Conservation (phyloP, 2,329 filamentous ascomycete species). For the Pseudocercospora fijiensis region DNA sequence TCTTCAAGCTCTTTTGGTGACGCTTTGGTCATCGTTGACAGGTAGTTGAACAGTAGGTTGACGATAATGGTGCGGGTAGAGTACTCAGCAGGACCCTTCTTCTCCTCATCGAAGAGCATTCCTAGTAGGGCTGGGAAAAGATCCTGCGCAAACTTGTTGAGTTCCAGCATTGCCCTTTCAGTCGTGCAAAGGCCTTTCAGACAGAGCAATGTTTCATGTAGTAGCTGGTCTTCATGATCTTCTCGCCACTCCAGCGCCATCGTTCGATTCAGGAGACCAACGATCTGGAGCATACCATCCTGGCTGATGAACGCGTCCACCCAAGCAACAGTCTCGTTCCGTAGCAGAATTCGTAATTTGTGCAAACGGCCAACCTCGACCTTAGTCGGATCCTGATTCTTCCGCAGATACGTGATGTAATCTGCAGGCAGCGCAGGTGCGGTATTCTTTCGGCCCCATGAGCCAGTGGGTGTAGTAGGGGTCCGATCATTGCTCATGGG, state of each 20-base stretch:
- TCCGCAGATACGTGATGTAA: slow-evolving; percentile 81
- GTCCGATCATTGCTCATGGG: slow-evolving; percentile 17
- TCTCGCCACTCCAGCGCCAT: slow-evolving; percentile 97
- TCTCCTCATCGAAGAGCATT: slow-evolving; percentile 96
- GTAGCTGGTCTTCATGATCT: slow-evolving; percentile 89
- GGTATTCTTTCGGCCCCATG: slow-evolving; percentile 30
- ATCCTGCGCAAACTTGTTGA: slow-evolving; percentile 73
- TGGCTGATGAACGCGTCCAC: slow-evolving; percentile 87
- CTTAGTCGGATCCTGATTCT: slow-evolving; percentile 74
- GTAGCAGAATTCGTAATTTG: slow-evolving; percentile 81
- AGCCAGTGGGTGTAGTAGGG: slow-evolving; percentile 31
- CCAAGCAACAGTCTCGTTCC: slow-evolving; percentile 95
- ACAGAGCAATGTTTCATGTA: slow-evolving; percentile 89
- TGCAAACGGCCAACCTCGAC: slow-evolving; percentile 95
- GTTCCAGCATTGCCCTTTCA: slow-evolving; percentile 75
- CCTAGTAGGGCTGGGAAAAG: slow-evolving; percentile 82
- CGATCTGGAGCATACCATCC: slow-evolving; percentile 89
- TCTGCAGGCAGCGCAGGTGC: slow-evolving; percentile 68
- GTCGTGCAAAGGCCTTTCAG: slow-evolving; percentile 94
- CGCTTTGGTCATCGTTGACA: slow-evolving; percentile 60
- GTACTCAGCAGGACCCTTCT: slow-evolving; percentile 95
- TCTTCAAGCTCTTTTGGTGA: slow-evolving; percentile 50
- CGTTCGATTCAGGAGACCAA: slow-evolving; percentile 81
- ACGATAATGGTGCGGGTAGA: slow-evolving; percentile 88
- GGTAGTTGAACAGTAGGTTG: slow-evolving; percentile 83